Conservation (phyloP, 176 grass and related monocot genomes). For the Oropetium thomaeum region DNA sequence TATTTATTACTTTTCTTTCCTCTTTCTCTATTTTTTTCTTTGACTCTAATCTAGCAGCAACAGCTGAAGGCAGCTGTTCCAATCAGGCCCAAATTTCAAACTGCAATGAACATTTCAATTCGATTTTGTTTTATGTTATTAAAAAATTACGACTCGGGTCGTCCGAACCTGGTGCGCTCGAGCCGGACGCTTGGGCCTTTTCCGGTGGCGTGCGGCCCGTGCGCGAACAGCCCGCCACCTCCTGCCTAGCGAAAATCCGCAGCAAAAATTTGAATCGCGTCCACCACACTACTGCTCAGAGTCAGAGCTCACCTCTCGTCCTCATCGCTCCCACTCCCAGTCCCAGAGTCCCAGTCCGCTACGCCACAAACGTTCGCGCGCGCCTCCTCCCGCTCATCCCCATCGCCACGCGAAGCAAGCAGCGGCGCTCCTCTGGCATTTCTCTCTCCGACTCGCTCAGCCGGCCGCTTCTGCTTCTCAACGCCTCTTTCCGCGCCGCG, state of each 20-base stretch:
- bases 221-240: neutral
- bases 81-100: too few species aligned
- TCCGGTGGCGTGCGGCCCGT: too few species aligned
- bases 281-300: neutral
- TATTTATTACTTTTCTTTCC: too few species aligned
- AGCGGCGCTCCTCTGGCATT: neutral
- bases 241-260: neutral
- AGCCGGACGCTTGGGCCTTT: neutral
- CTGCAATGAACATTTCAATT: too few species aligned
- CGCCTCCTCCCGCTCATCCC: neutral
- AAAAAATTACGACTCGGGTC: neutral
- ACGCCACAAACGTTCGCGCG: too few species aligned
- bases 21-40: too few species aligned
- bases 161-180: neutral
- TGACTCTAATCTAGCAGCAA: too few species aligned
- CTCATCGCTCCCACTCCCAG: neutral
- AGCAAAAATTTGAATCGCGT: conserved; percentile 24
- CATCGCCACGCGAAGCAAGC: neutral
- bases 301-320: neutral
- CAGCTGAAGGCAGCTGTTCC: too few species aligned
- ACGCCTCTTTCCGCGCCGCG: neutral
- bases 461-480: neutral
- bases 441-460: neutral
- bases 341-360: too few species aligned
- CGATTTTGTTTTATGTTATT: too few species aligned